Base-by-base conservation (phyloP, 129 eudicot genomes). In the Helianthus tuberosus region DNA sequence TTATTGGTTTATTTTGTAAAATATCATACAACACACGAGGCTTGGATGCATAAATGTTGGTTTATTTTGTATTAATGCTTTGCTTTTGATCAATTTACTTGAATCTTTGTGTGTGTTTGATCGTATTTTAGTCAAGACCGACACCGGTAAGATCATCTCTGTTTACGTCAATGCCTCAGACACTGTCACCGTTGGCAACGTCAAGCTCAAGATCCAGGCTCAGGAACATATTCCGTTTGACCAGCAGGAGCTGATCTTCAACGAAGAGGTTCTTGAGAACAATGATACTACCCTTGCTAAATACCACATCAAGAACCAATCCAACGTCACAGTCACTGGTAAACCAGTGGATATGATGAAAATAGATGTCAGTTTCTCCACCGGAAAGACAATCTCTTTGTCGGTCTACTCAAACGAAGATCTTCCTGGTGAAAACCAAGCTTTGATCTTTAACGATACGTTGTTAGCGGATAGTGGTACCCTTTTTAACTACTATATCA, bases 281-380 rank as follows among this genome's bases (percentile, higher is more conserved):
- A 50, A 32, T n/a, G n/a, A 1, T 6, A 25, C n/a, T 32, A 75
- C 65, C 1, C 79, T 75, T 20, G 36, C 65, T 13, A 64, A 75
- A 48, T 49, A 49, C 35, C 16, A 64, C 29, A 51, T 57, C 25
- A 5, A 8, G 14, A 10, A 57, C 32, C 6, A 32, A 23, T 20
- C 63, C 38, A 20, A 36, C 5, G 36, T 57, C 35, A 57, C 6
- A 8, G 13, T 57, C 36, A 8, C 7, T 3, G 11, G 10, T 57
- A 23, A 57, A 57, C 10, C 4, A 8, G 6, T 6, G 13, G 14
- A 3, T 3, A 2, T 0, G 0, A 57, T 57, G 63, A 32, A 57
- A 57, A 8, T 57, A 20, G 6, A 20, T 57, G 63, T 57, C 1
- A 57, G 20, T 5, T 5, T 12, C 14, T 20, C 8, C 36, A 20